Evolutionary conservation across 139 green algal genomes (phyloP).

Genomic region (Mesotaenium endlicherianum): DNA sequence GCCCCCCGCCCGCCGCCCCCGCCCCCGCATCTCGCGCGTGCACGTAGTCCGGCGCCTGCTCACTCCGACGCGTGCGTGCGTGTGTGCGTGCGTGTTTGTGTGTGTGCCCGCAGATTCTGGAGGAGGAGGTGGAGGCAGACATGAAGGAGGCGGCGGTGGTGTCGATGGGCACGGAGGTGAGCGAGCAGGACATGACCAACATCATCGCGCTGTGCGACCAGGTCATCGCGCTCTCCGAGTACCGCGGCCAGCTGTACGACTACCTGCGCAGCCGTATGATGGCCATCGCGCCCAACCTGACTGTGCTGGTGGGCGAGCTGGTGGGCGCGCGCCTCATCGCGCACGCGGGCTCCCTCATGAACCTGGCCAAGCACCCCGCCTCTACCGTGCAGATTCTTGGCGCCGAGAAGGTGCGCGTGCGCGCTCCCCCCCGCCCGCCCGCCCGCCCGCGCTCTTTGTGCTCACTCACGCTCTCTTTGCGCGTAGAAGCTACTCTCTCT

Average conservation of each 20-base stretch:
- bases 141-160: constrained; percentile 91
- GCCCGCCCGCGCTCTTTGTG: too few relatives aligned
- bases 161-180: constrained; percentile 98
- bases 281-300: constrained; percentile 96
- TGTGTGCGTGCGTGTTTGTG: too few relatives aligned
- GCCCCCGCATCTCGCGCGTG: background rate
- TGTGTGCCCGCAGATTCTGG: constrained; percentile 53
- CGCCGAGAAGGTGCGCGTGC: constrained; percentile 85
- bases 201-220: constrained; percentile 88
- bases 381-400: constrained; percentile 96
- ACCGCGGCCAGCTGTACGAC: constrained; percentile 92
- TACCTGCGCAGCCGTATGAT: constrained; percentile 93
- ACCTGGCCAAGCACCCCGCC: constrained; percentile 94
- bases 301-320: constrained; percentile 96
- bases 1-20: too few relatives aligned
- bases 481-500: too few relatives aligned
- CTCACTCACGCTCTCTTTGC: too few relatives aligned
- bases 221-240: constrained; percentile 93
- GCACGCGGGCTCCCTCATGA: constrained; percentile 91
- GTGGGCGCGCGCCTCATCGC: constrained; percentile 96
- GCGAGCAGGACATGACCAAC: constrained; percentile 84
- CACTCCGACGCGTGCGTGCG: too few relatives aligned
- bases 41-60: background rate
- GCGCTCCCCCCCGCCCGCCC: too few relatives aligned
- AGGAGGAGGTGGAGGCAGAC: constrained; percentile 85